Evolutionary conservation across 352 stramenopile genomes (phyloP).

Genomic region (Phytophthora cactorum): DNA sequence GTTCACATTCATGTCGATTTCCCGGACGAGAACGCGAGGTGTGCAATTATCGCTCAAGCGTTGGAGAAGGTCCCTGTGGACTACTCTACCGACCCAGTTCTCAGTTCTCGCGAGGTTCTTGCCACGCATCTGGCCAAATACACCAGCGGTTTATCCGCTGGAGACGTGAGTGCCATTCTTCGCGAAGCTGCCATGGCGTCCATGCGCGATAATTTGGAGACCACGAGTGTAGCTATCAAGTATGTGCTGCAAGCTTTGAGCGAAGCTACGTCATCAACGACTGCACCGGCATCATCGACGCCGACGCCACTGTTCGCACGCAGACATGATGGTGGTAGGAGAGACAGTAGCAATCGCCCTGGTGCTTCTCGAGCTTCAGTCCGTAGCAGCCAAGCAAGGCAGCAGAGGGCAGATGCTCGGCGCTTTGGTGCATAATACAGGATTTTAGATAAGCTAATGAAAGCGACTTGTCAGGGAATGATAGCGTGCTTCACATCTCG

Average conservation of each 20-base stretch:
- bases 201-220: conserved; percentile 66
- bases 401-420: conserved; percentile 50
- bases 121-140: conserved; percentile 56
- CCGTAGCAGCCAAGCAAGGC: conserved; percentile 39
- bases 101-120: conserved; percentile 45
- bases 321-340: conserved; percentile 21
- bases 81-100: conserved; percentile 40
- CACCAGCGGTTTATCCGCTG: conserved; percentile 60
- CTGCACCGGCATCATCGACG: conserved; percentile 13
- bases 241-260: conserved; percentile 42
- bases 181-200: conserved; percentile 80
- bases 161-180: conserved; percentile 69
- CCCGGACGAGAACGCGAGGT: conserved; percentile 59
- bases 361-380: conserved; percentile 18
- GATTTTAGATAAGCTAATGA: background rate
- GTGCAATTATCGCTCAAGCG: conserved; percentile 56
- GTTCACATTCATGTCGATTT: conserved; percentile 75
- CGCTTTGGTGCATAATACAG: conserved; percentile 47
- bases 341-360: conserved; percentile 19
- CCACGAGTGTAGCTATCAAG: conserved; percentile 45
- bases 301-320: conserved; percentile 24
- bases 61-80: conserved; percentile 62
- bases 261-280: conserved; percentile 16
- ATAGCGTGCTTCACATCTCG: no score
- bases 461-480: no score